Conservation (phyloP, 495 filamentous ascomycete species). For the Penicillium nucicola region DNA sequence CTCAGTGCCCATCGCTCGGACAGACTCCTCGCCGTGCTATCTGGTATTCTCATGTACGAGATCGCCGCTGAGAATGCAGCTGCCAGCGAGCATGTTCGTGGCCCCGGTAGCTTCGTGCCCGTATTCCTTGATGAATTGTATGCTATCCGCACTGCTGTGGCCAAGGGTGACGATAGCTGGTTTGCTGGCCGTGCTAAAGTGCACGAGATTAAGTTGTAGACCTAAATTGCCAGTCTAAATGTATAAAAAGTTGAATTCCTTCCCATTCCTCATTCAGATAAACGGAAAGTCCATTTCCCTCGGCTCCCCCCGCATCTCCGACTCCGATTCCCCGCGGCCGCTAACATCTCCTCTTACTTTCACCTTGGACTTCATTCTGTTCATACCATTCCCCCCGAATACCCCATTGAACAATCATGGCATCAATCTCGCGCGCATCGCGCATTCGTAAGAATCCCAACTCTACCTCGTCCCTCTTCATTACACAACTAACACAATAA, state of each 20-base stretch:
- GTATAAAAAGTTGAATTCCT: constrained; percentile 1
- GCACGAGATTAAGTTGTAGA: constrained; percentile 34
- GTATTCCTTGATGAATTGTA: constrained; percentile 76
- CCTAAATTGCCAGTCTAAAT: not conserved
- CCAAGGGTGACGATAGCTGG: constrained; percentile 50
- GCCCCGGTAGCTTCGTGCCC: constrained; percentile 85
- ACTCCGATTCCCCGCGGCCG: constrained; percentile 17
- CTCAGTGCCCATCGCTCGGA: constrained; percentile 58
- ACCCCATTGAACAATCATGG: too few species aligned
- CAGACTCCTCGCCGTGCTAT: constrained; percentile 64
- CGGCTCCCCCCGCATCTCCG: constrained; percentile 27
- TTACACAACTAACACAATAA: constrained; percentile 16
- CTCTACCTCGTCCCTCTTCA: not conserved
- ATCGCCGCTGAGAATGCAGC: constrained; percentile 78
- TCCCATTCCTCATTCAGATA: too few species aligned
- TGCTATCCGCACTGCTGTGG: constrained; percentile 47
- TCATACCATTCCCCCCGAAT: too few species aligned
- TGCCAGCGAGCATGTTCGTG: constrained; percentile 58
- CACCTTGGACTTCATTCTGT: not conserved
- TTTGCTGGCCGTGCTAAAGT: constrained; percentile 53
- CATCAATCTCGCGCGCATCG: constrained; percentile 21
- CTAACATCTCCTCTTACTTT: constrained; percentile 3
- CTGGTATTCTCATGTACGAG: constrained; percentile 76
- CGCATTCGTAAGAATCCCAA: constrained; percentile 31
- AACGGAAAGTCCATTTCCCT: too few species aligned